Conservation (phyloP, 805 yeast species). For the Groenewaldozyma tartarivorans region DNA sequence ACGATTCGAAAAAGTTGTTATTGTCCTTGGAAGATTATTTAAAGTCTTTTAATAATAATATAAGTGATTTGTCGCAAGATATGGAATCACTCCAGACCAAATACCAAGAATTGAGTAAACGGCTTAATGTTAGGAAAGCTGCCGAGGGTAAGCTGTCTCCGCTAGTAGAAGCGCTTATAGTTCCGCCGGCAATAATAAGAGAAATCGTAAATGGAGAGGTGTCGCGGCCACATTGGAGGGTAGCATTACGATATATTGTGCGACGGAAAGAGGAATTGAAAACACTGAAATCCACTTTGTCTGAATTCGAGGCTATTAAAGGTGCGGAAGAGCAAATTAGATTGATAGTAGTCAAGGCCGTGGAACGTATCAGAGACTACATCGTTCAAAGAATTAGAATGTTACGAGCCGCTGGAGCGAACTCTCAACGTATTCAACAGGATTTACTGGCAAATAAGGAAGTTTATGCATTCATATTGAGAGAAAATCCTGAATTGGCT, state of each 20-base stretch:
- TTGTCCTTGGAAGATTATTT: conserved; percentile 47
- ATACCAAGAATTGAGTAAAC: conserved; percentile 38
- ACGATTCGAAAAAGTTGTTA: conserved; percentile 18
- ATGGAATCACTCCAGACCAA: conserved; percentile 50
- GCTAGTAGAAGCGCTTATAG: conserved; percentile 60
- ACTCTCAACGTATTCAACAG: conserved; percentile 69
- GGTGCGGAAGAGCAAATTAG: conserved; percentile 31
- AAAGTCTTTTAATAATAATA: conserved; percentile 46
- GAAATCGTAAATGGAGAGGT: conserved; percentile 52
- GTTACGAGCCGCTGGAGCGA: conserved; percentile 53
- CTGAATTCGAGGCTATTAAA: conserved; percentile 14
- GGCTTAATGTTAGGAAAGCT: conserved; percentile 39
- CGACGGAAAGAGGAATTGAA: conserved; percentile 15
- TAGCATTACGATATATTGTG: conserved; percentile 20
- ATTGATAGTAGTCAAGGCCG: conserved; percentile 47
- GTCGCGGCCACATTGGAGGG: conserved; percentile 45
- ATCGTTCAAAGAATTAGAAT: conserved; percentile 54
- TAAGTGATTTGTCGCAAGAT: conserved; percentile 47
- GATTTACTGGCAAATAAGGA: conserved; percentile 55
- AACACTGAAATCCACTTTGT: conserved; percentile 4
- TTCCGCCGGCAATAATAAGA: conserved; percentile 62
- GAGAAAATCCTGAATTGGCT: conserved; percentile 54
- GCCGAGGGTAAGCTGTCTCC: conserved; percentile 55
- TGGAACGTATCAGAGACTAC: conserved; percentile 69
- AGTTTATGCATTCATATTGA: conserved; percentile 45